phyloP scores from a whole-genome alignment of 1,139 yeast species.

The Kurtzmaniella natalensis region DNA sequence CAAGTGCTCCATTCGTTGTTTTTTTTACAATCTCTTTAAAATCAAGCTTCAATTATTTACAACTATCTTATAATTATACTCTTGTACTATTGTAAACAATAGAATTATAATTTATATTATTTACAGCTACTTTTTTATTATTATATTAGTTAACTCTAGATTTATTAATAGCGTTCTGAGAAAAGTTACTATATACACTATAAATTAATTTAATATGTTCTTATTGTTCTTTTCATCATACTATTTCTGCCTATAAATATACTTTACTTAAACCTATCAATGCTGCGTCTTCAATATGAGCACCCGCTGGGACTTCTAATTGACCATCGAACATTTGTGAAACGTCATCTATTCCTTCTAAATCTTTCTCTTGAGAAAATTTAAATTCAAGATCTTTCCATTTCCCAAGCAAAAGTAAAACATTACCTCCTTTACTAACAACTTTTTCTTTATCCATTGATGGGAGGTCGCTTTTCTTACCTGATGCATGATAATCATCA shows the following conservation, averaged over 20 bases:
- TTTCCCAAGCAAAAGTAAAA: slow-evolving; percentile 59
- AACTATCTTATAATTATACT: no score
- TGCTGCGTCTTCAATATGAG: slow-evolving; percentile 68
- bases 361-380: slow-evolving; percentile 43
- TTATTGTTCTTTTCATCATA: no score
- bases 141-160: no score
- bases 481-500: slow-evolving; percentile 53
- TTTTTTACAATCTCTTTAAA: no score
- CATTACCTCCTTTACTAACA: slow-evolving; percentile 21
- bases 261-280: slow-evolving; percentile 55
- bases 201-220: neutral
- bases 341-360: slow-evolving; percentile 52
- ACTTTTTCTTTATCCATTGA: slow-evolving; percentile 9
- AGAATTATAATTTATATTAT: no score
- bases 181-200: no score
- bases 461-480: slow-evolving; percentile 8
- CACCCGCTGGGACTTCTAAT: slow-evolving; percentile 49
- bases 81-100: no score
- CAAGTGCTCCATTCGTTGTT: no score
- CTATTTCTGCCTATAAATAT: slow-evolving; percentile 2
- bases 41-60: no score
- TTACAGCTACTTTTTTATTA: no score
- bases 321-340: slow-evolving; percentile 68
- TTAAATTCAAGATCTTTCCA: slow-evolving; percentile 53
- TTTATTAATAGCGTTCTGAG: no score